Conservation (phyloP, 805 yeast species). For the Schizosaccharomyces japonicus region DNA sequence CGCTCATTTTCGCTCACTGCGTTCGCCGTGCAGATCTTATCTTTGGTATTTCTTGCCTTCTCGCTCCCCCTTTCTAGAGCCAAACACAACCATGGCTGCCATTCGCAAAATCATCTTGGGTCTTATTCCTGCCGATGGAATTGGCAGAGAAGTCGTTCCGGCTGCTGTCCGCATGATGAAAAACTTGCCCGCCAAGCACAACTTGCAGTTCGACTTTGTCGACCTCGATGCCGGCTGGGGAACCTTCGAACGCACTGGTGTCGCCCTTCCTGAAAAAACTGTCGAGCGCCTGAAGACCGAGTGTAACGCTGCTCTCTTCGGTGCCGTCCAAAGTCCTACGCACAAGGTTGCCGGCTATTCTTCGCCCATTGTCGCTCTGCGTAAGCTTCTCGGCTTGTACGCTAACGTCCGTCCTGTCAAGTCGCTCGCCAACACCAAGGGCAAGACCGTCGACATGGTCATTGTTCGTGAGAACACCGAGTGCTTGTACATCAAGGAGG, state of each 20-base stretch:
- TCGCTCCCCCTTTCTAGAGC: too few relatives aligned
- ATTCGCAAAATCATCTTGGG: conserved; percentile 16
- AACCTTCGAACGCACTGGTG: conserved; percentile 79
- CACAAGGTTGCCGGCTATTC: conserved; percentile 89
- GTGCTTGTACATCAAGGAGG: conserved; percentile 89
- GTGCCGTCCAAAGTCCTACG: conserved; percentile 91
- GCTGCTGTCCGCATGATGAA: conserved; percentile 73
- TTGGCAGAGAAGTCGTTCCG: conserved; percentile 92
- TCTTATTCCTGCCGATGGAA: conserved; percentile 94
- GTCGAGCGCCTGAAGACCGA: conserved; percentile 48
- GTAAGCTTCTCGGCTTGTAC: conserved; percentile 80
- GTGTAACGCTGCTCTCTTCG: conserved; percentile 94
- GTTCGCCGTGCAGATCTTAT: too few relatives aligned
- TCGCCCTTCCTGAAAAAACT: conserved; percentile 84
- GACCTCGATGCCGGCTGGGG: conserved; percentile 87
- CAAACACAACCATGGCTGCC: conserved; percentile 2
- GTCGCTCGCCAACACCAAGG: conserved; percentile 52
- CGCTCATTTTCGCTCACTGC: too few relatives aligned
- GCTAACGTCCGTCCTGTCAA: conserved; percentile 97
- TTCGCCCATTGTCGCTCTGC: conserved; percentile 93
- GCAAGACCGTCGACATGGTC: conserved; percentile 85
- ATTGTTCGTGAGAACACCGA: conserved; percentile 97
- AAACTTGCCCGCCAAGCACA: conserved; percentile 45
- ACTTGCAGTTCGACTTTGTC: conserved; percentile 62
- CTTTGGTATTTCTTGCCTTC: too few relatives aligned